Evolutionary conservation across 805 yeast species (phyloP).

Genomic region (Scheffersomyces stipitis): DNA sequence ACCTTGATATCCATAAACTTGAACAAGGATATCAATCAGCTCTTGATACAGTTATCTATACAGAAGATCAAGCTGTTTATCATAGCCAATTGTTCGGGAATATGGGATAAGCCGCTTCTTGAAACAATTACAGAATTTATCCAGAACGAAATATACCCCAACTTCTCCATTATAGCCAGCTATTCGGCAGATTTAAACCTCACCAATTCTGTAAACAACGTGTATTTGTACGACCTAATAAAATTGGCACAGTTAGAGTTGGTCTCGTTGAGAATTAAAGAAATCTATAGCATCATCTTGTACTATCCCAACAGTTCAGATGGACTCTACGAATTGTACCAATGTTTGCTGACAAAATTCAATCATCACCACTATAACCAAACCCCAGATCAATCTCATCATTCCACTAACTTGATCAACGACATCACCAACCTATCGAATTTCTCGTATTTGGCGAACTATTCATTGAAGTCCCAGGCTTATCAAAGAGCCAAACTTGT

Average conservation of each 20-base stretch:
- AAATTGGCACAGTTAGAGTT: conserved; percentile 40
- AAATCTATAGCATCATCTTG: conserved; percentile 58
- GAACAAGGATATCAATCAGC: conserved; percentile 20
- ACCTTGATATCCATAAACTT: conserved; percentile 20
- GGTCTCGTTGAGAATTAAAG: conserved; percentile 50
- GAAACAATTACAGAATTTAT: conserved; percentile 37
- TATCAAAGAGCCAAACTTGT: conserved; percentile 55
- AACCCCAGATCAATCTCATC: conserved; percentile 1
- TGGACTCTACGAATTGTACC: conserved; percentile 59
- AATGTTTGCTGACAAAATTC: conserved; percentile 41
- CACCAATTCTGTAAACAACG: conserved; percentile 7
- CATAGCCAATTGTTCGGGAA: conserved; percentile 22
- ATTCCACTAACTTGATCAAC: conserved; percentile 1
- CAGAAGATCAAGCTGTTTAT: conserved; percentile 34
- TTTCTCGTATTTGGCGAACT: conserved; percentile 14
- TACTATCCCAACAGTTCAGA: conserved; percentile 51
- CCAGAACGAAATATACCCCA: conserved; percentile 36
- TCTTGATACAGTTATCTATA: conserved; percentile 38
- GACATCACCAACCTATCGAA: conserved; percentile 5
- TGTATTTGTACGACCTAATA: conserved; percentile 26
- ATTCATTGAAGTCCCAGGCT: conserved; percentile 23
- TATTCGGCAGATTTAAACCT: conserved; percentile 11
- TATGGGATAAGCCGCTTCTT: conserved; percentile 42
- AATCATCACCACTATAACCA: conserved; percentile 7
- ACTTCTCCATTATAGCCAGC: conserved; percentile 20